Percentiles rank a stretch among this genome's conserved stretches.
Conservation (phyloP, 129 eudicot genomes). For the Flaveria brownii region DNA sequence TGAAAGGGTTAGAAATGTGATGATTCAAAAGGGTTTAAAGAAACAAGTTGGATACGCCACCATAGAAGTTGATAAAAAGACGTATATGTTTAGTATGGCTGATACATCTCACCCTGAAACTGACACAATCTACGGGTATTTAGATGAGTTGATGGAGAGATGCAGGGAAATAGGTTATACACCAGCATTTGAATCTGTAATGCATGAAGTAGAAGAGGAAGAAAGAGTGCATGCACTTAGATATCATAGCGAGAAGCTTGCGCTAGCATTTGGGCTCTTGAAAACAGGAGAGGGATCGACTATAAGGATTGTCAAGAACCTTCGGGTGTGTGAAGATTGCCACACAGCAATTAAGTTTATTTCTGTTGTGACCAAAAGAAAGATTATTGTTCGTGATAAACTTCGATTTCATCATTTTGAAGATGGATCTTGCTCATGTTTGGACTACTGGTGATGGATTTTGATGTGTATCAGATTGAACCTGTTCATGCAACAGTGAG, state of each 20-base stretch:
- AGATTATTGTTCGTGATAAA: slow-evolving; percentile 67
- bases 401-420: slow-evolving; percentile 71
- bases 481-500: background rate
- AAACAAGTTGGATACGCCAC: slow-evolving; percentile 64
- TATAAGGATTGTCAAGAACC: slow-evolving; percentile 64
- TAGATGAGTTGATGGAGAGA: slow-evolving; percentile 57
- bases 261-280: slow-evolving; percentile 59
- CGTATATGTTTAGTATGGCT: slow-evolving; percentile 53
- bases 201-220: slow-evolving; percentile 73
- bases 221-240: slow-evolving; percentile 59
- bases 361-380: slow-evolving; percentile 42
- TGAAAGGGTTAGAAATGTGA: slow-evolving; percentile 47
- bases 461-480: background rate
- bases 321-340: slow-evolving; percentile 74
- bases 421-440: slow-evolving; percentile 59
- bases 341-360: slow-evolving; percentile 56
- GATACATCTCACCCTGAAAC: slow-evolving; percentile 62
- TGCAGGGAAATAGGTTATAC: slow-evolving; percentile 50
- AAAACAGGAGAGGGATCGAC: slow-evolving; percentile 36
- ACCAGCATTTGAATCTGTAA: slow-evolving; percentile 47
- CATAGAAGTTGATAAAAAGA: slow-evolving; percentile 58
- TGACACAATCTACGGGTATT: slow-evolving; percentile 37
- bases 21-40: slow-evolving; percentile 61
- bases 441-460: slow-evolving; percentile 53
- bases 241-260: slow-evolving; percentile 69